Conservation (phyloP, 768 basidiomycete species). For the Podaxis sp. region DNA sequence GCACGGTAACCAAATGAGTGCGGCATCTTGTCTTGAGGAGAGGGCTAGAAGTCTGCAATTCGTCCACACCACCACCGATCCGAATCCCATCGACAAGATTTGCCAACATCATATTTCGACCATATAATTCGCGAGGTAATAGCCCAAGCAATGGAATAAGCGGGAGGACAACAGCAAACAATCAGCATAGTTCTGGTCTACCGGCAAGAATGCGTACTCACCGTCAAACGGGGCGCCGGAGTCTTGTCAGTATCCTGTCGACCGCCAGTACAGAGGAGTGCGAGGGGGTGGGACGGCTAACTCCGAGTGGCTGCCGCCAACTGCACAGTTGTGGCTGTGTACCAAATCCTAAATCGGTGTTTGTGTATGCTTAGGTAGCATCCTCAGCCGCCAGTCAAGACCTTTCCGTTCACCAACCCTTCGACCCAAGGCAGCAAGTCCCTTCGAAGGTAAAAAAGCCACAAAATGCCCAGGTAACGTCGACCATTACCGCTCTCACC, state of each 20-base stretch:
- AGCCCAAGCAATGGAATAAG: neutral
- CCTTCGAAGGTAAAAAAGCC: conserved; percentile 48
- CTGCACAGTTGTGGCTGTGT: conserved; percentile 65
- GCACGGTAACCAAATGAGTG: conserved; percentile 99
- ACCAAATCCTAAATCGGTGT: conserved; percentile 31
- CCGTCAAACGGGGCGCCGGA: conserved; percentile 34
- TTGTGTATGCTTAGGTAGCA: conserved; percentile 33
- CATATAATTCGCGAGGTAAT: no score
- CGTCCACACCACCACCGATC: neutral
- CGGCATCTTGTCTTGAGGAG: conserved; percentile 73
- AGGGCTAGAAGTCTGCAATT: conserved; percentile 8
- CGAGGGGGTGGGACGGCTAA: conserved; percentile 37
- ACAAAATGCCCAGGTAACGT: conserved; percentile 83
- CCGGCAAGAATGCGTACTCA: neutral
- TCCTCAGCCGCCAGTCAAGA: conserved; percentile 18
- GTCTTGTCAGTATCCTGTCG: conserved; percentile 49
- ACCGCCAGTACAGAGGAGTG: conserved; percentile 28
- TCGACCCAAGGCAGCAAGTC: conserved; percentile 26
- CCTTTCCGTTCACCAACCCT: neutral
- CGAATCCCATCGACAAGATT: neutral
- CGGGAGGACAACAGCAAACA: conserved; percentile 2
- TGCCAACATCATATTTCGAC: neutral
- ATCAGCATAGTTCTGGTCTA: neutral
- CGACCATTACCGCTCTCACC: conserved; percentile 20
- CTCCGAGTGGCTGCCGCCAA: conserved; percentile 59